These are phyloP conservation scores for Posidonia australis DNA, from an alignment of 106 monocot species.

Conservation along the genomic window DNA sequence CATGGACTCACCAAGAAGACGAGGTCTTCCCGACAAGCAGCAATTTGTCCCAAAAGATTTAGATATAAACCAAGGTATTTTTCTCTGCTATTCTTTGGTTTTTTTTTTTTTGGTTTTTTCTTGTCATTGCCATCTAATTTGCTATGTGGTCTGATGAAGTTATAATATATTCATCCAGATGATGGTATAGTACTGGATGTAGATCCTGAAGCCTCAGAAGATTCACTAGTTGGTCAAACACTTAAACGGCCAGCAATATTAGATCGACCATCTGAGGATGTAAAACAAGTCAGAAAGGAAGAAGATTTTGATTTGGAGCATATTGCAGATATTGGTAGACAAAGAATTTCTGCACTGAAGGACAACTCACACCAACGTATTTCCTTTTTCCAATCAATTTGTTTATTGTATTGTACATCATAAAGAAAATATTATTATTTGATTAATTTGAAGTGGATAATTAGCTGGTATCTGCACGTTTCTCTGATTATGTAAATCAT, in stretches of 20 bases:
- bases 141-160: not conserved
- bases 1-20: constrained; percentile 17
- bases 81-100: constrained; percentile 1
- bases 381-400: constrained; percentile 14
- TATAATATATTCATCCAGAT: constrained; percentile 19
- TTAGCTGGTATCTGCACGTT: not conserved
- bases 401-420: not conserved
- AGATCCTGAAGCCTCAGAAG: constrained; percentile 34
- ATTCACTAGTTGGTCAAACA: constrained; percentile 34
- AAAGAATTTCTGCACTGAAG: constrained; percentile 17
- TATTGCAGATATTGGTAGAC: constrained; percentile 15
- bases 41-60: constrained; percentile 20
- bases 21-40: constrained; percentile 20
- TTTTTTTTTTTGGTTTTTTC: not conserved
- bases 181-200: constrained; percentile 46
- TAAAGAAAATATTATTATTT: not conserved
- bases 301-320: constrained; percentile 9
- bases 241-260: constrained; percentile 31
- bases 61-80: constrained; percentile 29
- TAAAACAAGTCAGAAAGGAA: constrained; percentile 31
- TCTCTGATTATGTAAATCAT: constrained; percentile 23
- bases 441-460: constrained; percentile 1
- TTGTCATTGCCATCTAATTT: too few relatives aligned
- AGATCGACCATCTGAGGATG: constrained; percentile 25
- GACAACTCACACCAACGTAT: constrained; percentile 36